Conservation (phyloP, 116 monocot genomes). For the Trichopus zeylanicus region DNA sequence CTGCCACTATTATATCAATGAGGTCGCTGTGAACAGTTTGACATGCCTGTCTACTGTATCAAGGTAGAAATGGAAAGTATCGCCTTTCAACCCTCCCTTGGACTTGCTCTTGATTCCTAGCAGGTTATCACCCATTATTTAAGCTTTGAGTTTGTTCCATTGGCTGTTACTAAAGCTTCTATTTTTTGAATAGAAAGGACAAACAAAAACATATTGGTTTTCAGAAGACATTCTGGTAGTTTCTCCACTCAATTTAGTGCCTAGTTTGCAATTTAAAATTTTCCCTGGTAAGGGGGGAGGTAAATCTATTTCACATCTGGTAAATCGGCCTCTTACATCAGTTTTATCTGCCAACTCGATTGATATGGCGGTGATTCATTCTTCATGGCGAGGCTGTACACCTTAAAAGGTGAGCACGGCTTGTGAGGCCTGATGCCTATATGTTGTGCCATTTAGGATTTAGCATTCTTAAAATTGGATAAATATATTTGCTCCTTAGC, state of each 20-base stretch:
- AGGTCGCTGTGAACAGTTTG: neutral
- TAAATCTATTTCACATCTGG: conserved; percentile 36
- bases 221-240: conserved; percentile 52
- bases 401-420: conserved; percentile 99
- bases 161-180: conserved; percentile 35
- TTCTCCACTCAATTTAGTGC: conserved; percentile 21
- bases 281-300: conserved; percentile 97
- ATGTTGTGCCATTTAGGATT: conserved; percentile 88
- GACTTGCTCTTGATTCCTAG: conserved; percentile 19
- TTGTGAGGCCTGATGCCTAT: conserved; percentile 88
- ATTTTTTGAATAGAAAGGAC: conserved; percentile 31
- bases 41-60: conserved; percentile 1
- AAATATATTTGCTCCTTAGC: neutral
- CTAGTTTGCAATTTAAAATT: conserved; percentile 23
- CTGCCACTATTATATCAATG: neutral
- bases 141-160: conserved; percentile 11
- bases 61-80: conserved; percentile 1
- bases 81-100: neutral
- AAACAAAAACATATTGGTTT: conserved; percentile 20
- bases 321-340: conserved; percentile 42
- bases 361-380: conserved; percentile 75
- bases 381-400: conserved; percentile 64
- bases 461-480: conserved; percentile 12
- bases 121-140: conserved; percentile 15
- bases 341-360: no score